phyloP scores from a whole-genome alignment of 1,284 basidiomycete genomes.

The Rhodotorula sp. region DNA sequence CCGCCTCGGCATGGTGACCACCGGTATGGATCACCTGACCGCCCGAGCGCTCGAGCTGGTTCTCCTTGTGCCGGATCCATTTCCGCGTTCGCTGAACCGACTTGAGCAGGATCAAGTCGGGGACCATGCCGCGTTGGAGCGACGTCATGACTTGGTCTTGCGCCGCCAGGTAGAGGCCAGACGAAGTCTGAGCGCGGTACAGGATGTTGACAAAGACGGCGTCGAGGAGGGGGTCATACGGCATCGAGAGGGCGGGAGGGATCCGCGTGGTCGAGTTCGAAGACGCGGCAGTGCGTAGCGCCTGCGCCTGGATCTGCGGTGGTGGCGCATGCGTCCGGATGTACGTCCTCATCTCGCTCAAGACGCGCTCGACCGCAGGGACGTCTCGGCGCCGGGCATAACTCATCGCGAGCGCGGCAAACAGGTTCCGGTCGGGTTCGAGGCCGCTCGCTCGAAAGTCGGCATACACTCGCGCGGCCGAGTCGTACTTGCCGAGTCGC shows the following conservation, averaged over 20 bases:
- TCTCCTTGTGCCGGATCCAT: slow-evolving; percentile 21
- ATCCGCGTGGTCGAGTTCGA: neutral
- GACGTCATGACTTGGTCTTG: slow-evolving; percentile 14
- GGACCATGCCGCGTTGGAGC: slow-evolving; percentile 23
- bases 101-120: slow-evolving; percentile 18
- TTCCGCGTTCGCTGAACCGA: slow-evolving; percentile 9
- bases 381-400: slow-evolving; percentile 16
- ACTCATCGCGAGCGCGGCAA: slow-evolving; percentile 32
- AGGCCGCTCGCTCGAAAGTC: slow-evolving; percentile 28
- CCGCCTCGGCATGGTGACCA: neutral
- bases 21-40: neutral
- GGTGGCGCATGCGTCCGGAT: slow-evolving; percentile 1
- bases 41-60: neutral
- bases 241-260: slow-evolving; percentile 4
- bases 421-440: slow-evolving; percentile 37
- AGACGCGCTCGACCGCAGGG: slow-evolving; percentile 18
- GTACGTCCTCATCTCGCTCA: slow-evolving; percentile 11
- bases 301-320: slow-evolving; percentile 15
- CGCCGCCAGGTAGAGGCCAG: slow-evolving; percentile 6
- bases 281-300: neutral
- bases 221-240: slow-evolving; percentile 32
- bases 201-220: slow-evolving; percentile 33
- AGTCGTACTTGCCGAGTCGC: slow-evolving; percentile 11
- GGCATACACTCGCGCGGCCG: slow-evolving; percentile 13
- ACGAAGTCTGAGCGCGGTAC: slow-evolving; percentile 24